Evolutionary conservation across 2,329 filamentous ascomycete species (phyloP), one percentile per base, ranked within the genome.

Genomic region (Sarocladiaceae sp.): DNA sequence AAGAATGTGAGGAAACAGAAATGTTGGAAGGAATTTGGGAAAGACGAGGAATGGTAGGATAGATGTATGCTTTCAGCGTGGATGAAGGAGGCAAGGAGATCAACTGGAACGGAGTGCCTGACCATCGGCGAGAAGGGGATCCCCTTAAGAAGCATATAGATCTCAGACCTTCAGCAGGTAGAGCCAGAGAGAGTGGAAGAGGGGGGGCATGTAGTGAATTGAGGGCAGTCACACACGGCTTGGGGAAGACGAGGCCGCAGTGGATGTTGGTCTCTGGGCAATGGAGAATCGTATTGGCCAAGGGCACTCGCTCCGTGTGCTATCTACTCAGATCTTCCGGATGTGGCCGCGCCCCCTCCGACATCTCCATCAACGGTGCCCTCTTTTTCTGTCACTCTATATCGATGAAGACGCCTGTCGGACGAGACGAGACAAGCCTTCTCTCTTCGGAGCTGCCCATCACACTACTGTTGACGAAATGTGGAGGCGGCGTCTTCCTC

Each of bases 1-100:
- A 57, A 58, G 54, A 57, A 56, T 56, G 55, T 58, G 55, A 55
- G 57, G 54, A 60, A 57, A 56, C 60, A 67, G 63, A 65, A 64
- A 67, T 67, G 65, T 54, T 65, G 63, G 54, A 50, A 67, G 65
- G 64, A 67, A 67, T 68, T 66, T 59, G 58, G 32, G 56, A 58
- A 51, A 56, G 63, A 64, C 40, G 40, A 43, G 64, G 63, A 66
- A 65, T 65, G 61, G 60, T 59, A 60, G 60, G 59, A 64, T 66
- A 65, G 53, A 64, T 64, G 63, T 66, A 66, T 58, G 57, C 56
- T 58, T 54, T 50, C 55, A 43, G 55, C 59, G 59, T 54, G 55
- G 53, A 59, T 51, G 54, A 41, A 41, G 37, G 37, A 41, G 37
- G 37, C 37, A 24, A 41, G 50, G 40, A 51, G 49, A 47, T 51